Percentiles rank a stretch among this genome's conserved stretches.
phyloP scores from a whole-genome alignment of 148 eudicot genomes.

The Diospyros kaki region DNA sequence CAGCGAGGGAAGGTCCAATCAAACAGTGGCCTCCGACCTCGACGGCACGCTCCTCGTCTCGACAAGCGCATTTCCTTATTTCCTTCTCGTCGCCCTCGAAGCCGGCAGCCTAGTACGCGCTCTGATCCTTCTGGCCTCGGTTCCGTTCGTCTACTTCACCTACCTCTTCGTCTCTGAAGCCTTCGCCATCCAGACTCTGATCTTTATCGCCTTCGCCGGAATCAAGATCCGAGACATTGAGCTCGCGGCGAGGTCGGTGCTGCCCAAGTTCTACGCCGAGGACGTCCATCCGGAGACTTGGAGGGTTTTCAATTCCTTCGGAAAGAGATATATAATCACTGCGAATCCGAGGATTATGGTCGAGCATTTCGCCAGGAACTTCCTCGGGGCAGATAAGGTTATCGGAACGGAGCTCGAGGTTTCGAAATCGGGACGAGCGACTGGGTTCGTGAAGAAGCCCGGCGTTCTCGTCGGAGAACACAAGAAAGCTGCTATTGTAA shows the following conservation, averaged over 20 bases:
- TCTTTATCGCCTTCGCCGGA: conserved; percentile 63
- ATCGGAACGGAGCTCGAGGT: conserved; percentile 63
- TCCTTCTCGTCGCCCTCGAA: conserved; percentile 62
- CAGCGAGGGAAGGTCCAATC: conserved; percentile 40
- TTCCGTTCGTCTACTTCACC: conserved; percentile 49
- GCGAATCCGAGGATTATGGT: conserved; percentile 73
- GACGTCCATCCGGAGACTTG: conserved; percentile 62
- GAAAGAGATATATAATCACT: conserved; percentile 49
- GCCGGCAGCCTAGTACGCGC: conserved; percentile 69
- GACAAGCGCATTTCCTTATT: conserved; percentile 55
- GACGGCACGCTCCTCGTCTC: conserved; percentile 77
- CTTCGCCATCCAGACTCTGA: conserved; percentile 35
- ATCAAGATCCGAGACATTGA: conserved; percentile 53
- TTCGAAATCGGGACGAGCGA: conserved; percentile 41
- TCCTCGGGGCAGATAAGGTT: conserved; percentile 64
- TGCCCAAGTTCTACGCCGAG: conserved; percentile 55
- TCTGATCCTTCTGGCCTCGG: conserved; percentile 29
- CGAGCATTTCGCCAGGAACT: conserved; percentile 55
- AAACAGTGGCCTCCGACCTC: conserved; percentile 59
- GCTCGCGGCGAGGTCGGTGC: conserved; percentile 56
- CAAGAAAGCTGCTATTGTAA: conserved; percentile 38
- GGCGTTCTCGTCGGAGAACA: conserved; percentile 67
- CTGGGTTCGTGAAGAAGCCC: conserved; percentile 56
- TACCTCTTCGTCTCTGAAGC: conserved; percentile 53
- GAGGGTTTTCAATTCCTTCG: conserved; percentile 60